Conservation (phyloP, 129 eudicot species). For the Glebionis coronaria region DNA sequence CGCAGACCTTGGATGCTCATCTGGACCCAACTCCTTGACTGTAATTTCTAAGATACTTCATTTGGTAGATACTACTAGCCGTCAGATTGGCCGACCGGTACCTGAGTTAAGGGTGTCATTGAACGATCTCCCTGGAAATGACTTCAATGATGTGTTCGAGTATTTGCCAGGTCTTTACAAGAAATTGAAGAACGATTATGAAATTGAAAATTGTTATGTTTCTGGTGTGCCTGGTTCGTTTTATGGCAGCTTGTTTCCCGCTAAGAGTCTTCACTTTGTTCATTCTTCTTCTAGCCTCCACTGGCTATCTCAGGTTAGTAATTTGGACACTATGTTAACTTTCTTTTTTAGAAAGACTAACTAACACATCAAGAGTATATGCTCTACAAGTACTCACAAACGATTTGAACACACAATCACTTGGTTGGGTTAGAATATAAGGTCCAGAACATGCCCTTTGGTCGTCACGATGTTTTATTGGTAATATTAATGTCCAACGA, state of each 20-base stretch:
- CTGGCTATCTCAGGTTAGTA: conserved; percentile 51
- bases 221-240: conserved; percentile 47
- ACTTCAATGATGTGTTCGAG: conserved; percentile 36
- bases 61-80: conserved; percentile 10
- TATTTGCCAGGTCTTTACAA: conserved; percentile 30
- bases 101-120: conserved; percentile 49
- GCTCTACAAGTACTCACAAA: too few species aligned
- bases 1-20: conserved; percentile 76
- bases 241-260: conserved; percentile 46
- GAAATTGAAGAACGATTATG: conserved; percentile 32
- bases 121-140: conserved; percentile 49
- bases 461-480: too few species aligned
- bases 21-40: conserved; percentile 56
- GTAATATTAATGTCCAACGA: too few species aligned
- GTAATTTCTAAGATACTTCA: conserved; percentile 38
- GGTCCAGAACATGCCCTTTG: too few species aligned
- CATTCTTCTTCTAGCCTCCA: conserved; percentile 51
- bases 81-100: conserved; percentile 8
- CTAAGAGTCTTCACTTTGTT: conserved; percentile 40
- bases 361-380: too few species aligned
- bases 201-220: conserved; percentile 33
- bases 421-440: too few species aligned
- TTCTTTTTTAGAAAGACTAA: too few species aligned
- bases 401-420: too few species aligned
- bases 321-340: too few species aligned